Evolutionary conservation across 75 land plant species (phyloP), one percentile per base, ranked within the genome.

Genomic region (Larix kaempferi): DNA sequence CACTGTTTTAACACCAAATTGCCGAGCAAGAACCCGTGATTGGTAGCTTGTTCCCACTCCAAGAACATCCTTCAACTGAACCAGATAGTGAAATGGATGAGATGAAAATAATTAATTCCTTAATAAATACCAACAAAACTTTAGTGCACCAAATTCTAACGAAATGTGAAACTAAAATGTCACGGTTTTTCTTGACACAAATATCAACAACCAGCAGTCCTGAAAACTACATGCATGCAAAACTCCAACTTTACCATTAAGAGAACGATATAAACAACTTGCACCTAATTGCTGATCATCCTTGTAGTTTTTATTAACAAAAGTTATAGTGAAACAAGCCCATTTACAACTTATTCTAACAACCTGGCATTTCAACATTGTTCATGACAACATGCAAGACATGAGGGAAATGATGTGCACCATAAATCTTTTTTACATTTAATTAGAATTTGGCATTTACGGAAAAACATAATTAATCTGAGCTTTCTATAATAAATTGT

Each of bases 1-100:
- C 74, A 87, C 91, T 6, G 91, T 82, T 71, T 87, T 89, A 17
- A 89, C 89, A 64, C 91, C 91, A 63, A 84, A 89, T 61, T 87
- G 91, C 33, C 91, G 83, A 13, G 89, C 91, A 74, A 89, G 84
- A 59, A 89, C 80, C 59, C 79, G 75, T n/a, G 91, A 84, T 72
- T 89, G 91, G 73, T 87, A 89, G 78, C 79, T 87, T 10, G 79
- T 77, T 56, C 86, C 89, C 37, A 88, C 90, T 59, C 85, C 91
- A 62, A 82, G 73, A 21, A 89, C 76, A 41, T 89, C 89, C 75
- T 89, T 87, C 80, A 89, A 57, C 91, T 87, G 83, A 22, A 77
- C 17, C 23, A 59, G 25, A 41, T 11, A 27, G 22, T 41, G 54
- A 66, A 11, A 75, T 29, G 39, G 49, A 49, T 8, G 17, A 77